phyloP scores from a whole-genome alignment of 257 asterid species.

The Coffea eugenioides region DNA sequence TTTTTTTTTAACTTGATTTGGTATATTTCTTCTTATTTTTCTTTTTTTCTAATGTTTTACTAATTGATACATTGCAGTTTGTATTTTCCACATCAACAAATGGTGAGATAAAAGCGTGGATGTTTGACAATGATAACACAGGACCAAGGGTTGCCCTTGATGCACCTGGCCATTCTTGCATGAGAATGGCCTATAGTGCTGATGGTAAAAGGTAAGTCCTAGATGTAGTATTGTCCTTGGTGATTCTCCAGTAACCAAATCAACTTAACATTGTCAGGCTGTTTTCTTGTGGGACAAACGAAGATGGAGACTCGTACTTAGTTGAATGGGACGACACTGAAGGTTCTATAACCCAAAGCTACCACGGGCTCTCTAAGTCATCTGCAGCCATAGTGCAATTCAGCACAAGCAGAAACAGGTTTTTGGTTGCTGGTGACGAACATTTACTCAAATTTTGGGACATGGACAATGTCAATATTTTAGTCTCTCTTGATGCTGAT shows the following conservation, averaged over 20 bases:
- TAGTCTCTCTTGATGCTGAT: constrained; percentile 50
- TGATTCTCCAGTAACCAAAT: background rate
- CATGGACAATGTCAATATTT: constrained; percentile 36
- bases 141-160: constrained; percentile 43
- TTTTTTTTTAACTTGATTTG: constrained; percentile 19
- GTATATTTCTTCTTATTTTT: no score
- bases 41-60: background rate
- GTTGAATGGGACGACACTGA: constrained; percentile 65
- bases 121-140: constrained; percentile 42
- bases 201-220: constrained; percentile 55
- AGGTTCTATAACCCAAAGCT: constrained; percentile 46
- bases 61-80: constrained; percentile 38
- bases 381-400: constrained; percentile 43
- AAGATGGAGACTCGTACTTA: constrained; percentile 49
- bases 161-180: constrained; percentile 53
- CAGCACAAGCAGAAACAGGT: constrained; percentile 37
- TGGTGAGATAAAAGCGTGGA: constrained; percentile 80
- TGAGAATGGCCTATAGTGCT: constrained; percentile 60
- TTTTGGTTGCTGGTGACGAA: constrained; percentile 65
- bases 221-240: background rate
- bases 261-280: constrained; percentile 37
- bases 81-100: constrained; percentile 54
- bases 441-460: constrained; percentile 71
- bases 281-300: constrained; percentile 72
- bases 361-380: constrained; percentile 46